Conservation (phyloP, 163 green algal genomes). For the Scenedesmus sp. region DNA sequence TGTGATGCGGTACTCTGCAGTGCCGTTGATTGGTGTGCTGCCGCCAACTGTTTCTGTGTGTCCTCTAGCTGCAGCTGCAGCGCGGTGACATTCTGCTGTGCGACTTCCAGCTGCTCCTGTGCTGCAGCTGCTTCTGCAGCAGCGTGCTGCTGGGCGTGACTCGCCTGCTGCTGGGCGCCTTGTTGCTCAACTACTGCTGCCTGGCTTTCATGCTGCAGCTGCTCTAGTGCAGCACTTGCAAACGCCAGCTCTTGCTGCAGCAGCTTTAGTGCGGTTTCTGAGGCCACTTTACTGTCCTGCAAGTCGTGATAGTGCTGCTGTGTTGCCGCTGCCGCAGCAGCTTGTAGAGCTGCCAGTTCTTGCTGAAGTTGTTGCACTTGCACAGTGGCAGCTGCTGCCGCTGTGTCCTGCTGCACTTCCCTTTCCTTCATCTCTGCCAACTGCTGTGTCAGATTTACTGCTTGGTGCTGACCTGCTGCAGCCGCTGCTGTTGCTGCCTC, state of each 20-base stretch:
- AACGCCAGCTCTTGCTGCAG: not conserved
- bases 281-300: not conserved
- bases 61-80: not conserved
- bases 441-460: too few species aligned
- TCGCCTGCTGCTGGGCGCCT: not conserved
- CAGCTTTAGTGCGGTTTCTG: not conserved
- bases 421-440: not conserved
- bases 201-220: conserved; percentile 12
- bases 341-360: not conserved
- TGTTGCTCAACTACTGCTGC: not conserved
- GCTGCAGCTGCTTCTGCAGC: conserved; percentile 33
- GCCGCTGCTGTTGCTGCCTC: too few species aligned
- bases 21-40: not conserved
- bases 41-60: not conserved
- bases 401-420: not conserved
- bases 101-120: not conserved
- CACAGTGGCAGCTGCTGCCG: not conserved
- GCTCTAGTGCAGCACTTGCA: not conserved
- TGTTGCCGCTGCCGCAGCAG: not conserved
- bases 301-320: not conserved
- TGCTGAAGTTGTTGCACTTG: not conserved
- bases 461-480: too few species aligned
- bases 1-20: not conserved
- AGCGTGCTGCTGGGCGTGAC: not conserved
- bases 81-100: not conserved